These are phyloP conservation scores for Yamadazyma triangularis DNA, from an alignment of 1,139 yeast species.

Conservation along the genomic window DNA sequence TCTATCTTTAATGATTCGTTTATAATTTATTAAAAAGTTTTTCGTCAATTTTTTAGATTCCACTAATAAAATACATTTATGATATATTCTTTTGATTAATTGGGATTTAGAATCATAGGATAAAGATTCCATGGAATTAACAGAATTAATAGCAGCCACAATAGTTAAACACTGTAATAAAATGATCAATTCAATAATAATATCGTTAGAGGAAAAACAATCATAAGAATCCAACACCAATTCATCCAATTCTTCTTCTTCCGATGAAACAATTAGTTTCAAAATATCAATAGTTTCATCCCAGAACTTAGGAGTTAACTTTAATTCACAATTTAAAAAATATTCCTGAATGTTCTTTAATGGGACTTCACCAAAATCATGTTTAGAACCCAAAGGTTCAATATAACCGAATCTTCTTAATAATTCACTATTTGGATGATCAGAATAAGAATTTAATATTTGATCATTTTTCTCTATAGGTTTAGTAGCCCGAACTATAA, in stretches of 20 bases:
- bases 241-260: conserved; percentile 37
- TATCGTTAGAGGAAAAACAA: conserved; percentile 52
- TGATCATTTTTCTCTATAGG: conserved; percentile 64
- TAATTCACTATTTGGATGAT: conserved; percentile 83
- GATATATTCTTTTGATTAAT: conserved; percentile 39
- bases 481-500: conserved; percentile 70
- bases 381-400: conserved; percentile 68
- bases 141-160: conserved; percentile 28
- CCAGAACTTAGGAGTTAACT: conserved; percentile 15
- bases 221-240: conserved; percentile 57
- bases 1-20: conserved; percentile 28
- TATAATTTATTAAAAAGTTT: conserved; percentile 26
- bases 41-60: conserved; percentile 39
- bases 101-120: conserved; percentile 23
- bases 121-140: conserved; percentile 27
- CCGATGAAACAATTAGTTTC: conserved; percentile 17
- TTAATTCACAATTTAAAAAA: conserved; percentile 19
- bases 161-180: conserved; percentile 50
- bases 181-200: conserved; percentile 52
- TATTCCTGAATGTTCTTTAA: conserved; percentile 29
- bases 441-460: conserved; percentile 84
- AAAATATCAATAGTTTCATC: conserved; percentile 29
- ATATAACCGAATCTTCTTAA: conserved; percentile 90
- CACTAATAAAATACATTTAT: conserved; percentile 44
- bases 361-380: conserved; percentile 78